Conservation (phyloP, 352 stramenopile genomes). For the Phytophthora gonapodyides region DNA sequence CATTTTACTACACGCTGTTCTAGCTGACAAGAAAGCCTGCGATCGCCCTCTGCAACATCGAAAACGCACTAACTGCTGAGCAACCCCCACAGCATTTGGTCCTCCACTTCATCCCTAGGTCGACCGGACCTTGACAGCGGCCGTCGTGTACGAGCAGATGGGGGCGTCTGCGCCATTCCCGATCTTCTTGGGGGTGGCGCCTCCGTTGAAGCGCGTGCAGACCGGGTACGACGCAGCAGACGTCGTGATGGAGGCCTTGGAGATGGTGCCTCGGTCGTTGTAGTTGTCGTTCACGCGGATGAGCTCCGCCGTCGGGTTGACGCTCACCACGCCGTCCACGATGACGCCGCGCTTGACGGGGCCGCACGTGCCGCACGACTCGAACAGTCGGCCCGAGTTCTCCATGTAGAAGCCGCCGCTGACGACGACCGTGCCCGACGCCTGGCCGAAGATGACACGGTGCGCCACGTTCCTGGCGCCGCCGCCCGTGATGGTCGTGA, state of each 20-base stretch:
- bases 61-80: conserved; percentile 32
- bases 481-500: conserved; percentile 61
- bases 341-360: conserved; percentile 60
- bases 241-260: conserved; percentile 47
- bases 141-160: conserved; percentile 37
- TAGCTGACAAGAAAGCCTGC: conserved; percentile 35
- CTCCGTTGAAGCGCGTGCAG: conserved; percentile 40
- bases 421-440: conserved; percentile 52
- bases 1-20: conserved; percentile 41
- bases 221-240: conserved; percentile 27
- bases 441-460: conserved; percentile 54
- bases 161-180: conserved; percentile 30
- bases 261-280: conserved; percentile 60
- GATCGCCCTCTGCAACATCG: conserved; percentile 31
- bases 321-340: conserved; percentile 51
- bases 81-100: conserved; percentile 12
- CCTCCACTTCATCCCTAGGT: conserved; percentile 14
- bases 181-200: conserved; percentile 33
- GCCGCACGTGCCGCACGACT: conserved; percentile 68
- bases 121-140: conserved; percentile 32
- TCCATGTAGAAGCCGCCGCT: conserved; percentile 61
- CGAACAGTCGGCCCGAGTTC: conserved; percentile 49
- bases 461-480: conserved; percentile 48
- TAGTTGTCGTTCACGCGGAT: conserved; percentile 78
- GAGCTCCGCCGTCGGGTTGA: conserved; percentile 58